These are phyloP conservation scores for Azolla pinnata DNA, from an alignment of 75 land plant genomes.

Conservation along the genomic window DNA sequence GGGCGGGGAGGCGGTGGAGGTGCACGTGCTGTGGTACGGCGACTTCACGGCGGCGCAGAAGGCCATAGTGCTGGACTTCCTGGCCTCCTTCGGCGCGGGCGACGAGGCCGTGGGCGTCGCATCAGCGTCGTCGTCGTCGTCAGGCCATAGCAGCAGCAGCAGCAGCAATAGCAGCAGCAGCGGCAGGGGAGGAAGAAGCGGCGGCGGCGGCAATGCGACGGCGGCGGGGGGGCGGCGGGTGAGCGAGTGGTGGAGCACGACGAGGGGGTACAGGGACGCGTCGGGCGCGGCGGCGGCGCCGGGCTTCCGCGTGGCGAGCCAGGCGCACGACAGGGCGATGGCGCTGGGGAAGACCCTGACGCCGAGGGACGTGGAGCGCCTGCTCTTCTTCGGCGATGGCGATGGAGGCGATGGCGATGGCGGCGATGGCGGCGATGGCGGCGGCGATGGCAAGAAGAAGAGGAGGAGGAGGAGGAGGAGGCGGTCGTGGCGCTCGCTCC, in stretches of 20 bases:
- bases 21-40: slow-evolving; percentile 77
- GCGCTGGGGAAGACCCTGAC: not conserved
- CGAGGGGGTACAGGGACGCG: not conserved
- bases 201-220: slow-evolving; percentile 33
- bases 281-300: not conserved
- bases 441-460: slow-evolving; percentile 25
- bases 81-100: slow-evolving; percentile 35
- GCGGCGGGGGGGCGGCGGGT: not conserved
- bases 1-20: not conserved
- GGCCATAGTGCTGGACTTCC: slow-evolving; percentile 49
- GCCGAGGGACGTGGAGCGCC: not conserved
- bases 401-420: not conserved
- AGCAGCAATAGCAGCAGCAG: too few species aligned
- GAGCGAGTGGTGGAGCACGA: not conserved
- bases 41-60: slow-evolving; percentile 51
- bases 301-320: not conserved
- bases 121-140: too few species aligned
- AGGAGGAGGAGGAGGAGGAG: slow-evolving; percentile 38
- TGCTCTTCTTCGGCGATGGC: slow-evolving; percentile 14
- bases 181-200: slow-evolving; percentile 38
- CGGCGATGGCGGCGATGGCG: slow-evolving; percentile 27
- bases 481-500: slow-evolving; percentile 19
- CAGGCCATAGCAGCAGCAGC: too few species aligned
- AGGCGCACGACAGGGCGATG: not conserved
- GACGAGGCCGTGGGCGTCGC: slow-evolving; percentile 11